phyloP scores from a whole-genome alignment of 176 grass and related monocot genomes.

The Oryza glaberrima region DNA sequence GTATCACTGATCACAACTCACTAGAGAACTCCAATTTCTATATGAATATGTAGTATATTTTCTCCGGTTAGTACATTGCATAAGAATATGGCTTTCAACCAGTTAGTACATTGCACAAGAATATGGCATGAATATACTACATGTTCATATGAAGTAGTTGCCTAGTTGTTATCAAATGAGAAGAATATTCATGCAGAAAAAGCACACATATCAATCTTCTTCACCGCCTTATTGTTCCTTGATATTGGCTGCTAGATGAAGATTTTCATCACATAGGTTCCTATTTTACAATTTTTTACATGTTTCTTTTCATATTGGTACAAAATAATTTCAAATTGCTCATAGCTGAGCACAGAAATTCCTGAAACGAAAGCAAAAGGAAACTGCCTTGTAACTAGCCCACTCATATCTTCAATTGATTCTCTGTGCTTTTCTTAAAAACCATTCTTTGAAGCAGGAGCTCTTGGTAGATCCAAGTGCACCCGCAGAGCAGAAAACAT shows the following conservation, averaged over 20 bases:
- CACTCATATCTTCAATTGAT: background rate
- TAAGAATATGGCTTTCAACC: background rate
- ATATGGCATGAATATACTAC: background rate
- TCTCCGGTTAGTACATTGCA: background rate
- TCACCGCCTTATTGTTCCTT: background rate
- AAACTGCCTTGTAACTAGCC: background rate
- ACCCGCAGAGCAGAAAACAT: constrained; percentile 27
- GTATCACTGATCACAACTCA: background rate
- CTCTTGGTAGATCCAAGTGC: constrained; percentile 51
- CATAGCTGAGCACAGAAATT: background rate
- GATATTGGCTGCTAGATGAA: background rate
- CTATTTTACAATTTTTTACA: constrained; percentile 2
- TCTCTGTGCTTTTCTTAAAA: background rate
- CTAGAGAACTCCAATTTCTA: background rate
- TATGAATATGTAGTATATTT: background rate
- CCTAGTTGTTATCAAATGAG: constrained; percentile 1
- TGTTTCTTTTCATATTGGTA: background rate
- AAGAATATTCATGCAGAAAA: background rate
- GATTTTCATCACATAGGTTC: background rate
- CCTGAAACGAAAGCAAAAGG: constrained; percentile 10
- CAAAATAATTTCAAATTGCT: background rate
- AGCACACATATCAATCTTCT: background rate
- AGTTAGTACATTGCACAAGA: too few species aligned
- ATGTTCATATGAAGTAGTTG: too few species aligned
- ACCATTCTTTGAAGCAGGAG: constrained; percentile 52